These are phyloP conservation scores for Hericium coralloides DNA, from an alignment of 768 basidiomycete genomes.

Conservation along the genomic window DNA sequence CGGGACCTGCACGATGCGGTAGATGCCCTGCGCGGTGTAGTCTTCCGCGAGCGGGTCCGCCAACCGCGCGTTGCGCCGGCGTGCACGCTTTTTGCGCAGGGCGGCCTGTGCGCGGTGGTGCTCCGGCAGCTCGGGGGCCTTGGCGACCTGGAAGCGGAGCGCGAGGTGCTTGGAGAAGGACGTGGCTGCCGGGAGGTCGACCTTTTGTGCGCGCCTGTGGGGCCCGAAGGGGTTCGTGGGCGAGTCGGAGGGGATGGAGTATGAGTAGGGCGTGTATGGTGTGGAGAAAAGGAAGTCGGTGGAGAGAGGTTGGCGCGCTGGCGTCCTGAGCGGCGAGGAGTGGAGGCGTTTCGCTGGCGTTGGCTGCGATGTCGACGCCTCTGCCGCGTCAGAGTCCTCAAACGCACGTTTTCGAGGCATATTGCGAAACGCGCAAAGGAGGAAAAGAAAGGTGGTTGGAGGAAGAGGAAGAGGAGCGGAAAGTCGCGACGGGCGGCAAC, in stretches of 20 bases:
- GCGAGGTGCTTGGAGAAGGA: conserved; percentile 54
- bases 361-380: not conserved
- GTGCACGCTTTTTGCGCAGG: not conserved
- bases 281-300: conserved; percentile 13
- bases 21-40: conserved; percentile 37
- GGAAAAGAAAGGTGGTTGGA: too few relatives aligned
- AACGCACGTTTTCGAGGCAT: not conserved
- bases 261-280: conserved; percentile 24
- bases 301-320: not conserved
- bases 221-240: conserved; percentile 66
- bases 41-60: not conserved
- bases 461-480: too few relatives aligned
- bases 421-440: too few relatives aligned
- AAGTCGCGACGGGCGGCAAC: too few relatives aligned
- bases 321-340: not conserved
- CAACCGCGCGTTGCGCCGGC: not conserved
- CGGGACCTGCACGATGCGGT: conserved; percentile 62
- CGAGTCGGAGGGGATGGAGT: conserved; percentile 47
- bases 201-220: conserved; percentile 29
- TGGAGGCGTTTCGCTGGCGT: not conserved
- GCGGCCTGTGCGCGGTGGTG: not conserved
- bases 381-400: not conserved
- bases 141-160: conserved; percentile 50
- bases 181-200: conserved; percentile 31
- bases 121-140: conserved; percentile 14